Evolutionary conservation across 192 early-diverging fungal genomes (phyloP).

Genomic region (Rhizophlyctis rosea): DNA sequence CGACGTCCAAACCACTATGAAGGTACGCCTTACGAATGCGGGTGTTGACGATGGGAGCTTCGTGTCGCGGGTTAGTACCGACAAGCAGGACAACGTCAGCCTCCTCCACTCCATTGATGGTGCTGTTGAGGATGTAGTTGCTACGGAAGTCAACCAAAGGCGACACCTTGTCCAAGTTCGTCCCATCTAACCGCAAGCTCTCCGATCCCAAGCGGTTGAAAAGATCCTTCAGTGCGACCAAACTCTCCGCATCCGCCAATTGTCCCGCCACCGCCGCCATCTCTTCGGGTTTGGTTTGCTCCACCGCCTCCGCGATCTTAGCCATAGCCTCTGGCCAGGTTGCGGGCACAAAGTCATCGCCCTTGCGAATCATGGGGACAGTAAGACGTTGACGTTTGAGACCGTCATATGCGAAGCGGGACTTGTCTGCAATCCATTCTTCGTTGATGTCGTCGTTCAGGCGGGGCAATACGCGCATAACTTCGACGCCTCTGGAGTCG

Average conservation of each 20-base stretch:
- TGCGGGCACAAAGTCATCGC: conserved; percentile 75
- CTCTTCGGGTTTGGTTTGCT: conserved; percentile 53
- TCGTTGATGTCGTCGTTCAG: conserved; percentile 98
- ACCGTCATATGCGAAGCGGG: conserved; percentile 91
- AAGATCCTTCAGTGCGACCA: conserved; percentile 94
- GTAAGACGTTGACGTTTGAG: conserved; percentile 95
- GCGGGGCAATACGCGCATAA: conserved; percentile 93
- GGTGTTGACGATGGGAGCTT: conserved; percentile 93
- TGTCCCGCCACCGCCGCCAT: conserved; percentile 88
- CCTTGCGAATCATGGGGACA: conserved; percentile 80
- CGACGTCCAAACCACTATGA: conserved; percentile 74
- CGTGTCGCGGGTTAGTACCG: conserved; percentile 94
- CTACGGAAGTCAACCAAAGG: conserved; percentile 77
- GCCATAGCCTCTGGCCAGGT: conserved; percentile 86
- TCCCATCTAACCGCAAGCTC: conserved; percentile 72
- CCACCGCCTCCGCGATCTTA: conserved; percentile 64
- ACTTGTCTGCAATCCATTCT: conserved; percentile 99
- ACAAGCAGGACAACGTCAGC: conserved; percentile 90
- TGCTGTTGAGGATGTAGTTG: conserved; percentile 83
- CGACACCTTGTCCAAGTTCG: conserved; percentile 45
- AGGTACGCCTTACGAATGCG: conserved; percentile 93
- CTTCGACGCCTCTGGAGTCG: conserved; percentile 92
- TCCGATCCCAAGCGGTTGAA: conserved; percentile 85
- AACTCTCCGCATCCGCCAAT: conserved; percentile 87
- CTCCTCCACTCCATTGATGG: conserved; percentile 84